A percentile compares a stretch with the other conserved stretches of the same genome.
These are phyloP conservation scores for Dendrothele bispora DNA, from an alignment of 768 basidiomycete species.

Conservation along the genomic window DNA sequence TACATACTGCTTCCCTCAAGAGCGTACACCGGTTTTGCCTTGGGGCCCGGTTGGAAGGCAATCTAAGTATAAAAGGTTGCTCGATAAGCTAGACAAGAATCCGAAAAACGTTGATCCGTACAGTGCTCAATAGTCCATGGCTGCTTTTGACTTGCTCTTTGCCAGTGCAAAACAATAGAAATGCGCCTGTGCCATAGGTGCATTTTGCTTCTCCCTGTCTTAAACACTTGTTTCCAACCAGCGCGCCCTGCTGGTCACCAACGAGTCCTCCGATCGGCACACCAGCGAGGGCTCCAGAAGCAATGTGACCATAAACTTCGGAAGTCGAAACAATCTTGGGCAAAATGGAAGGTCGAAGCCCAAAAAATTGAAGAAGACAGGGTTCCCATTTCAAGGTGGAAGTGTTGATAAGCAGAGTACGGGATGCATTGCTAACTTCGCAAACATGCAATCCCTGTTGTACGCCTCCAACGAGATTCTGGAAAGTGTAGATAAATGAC, in stretches of 20 bases:
- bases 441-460: conserved; percentile 74
- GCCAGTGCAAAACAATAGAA: conserved; percentile 94
- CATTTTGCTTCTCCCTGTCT: conserved; percentile 93
- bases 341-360: conserved; percentile 70
- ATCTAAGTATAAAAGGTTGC: conserved; percentile 48
- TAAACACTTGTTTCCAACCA: conserved; percentile 96
- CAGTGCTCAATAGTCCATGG: conserved; percentile 89
- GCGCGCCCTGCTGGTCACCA: conserved; percentile 97
- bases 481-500: conserved; percentile 3
- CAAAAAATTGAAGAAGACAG: conserved; percentile 85
- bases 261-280: conserved; percentile 89
- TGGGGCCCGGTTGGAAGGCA: conserved; percentile 84
- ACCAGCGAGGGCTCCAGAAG: conserved; percentile 64
- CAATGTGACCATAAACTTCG: conserved; percentile 85
- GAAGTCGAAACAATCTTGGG: conserved; percentile 89
- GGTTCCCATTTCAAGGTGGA: conserved; percentile 81
- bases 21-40: conserved; percentile 82
- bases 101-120: conserved; percentile 27
- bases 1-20: conserved; percentile 89
- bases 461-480: conserved; percentile 83
- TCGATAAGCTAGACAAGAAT: neutral
- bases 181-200: conserved; percentile 97
- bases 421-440: conserved; percentile 95
- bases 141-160: conserved; percentile 78
- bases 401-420: conserved; percentile 89